Base-by-base conservation (phyloP, 1,284 basidiomycete species). In the Trichosporon faecale region DNA sequence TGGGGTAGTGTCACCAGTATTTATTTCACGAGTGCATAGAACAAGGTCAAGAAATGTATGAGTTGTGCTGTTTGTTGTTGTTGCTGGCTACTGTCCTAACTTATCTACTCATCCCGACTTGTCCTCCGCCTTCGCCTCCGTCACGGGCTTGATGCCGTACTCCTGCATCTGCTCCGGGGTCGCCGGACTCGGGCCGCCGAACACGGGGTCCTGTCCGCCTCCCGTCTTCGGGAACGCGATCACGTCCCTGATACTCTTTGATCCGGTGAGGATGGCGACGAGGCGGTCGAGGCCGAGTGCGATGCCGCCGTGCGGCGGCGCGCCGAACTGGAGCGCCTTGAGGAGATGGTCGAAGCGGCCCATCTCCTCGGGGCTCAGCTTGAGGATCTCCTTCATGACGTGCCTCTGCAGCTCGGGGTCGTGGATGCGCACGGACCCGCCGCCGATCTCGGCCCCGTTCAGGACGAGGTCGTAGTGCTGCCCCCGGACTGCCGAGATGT, bases 391-490 rank as follows among this genome's bases (percentile, higher is more conserved):
- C 35, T 86, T 85, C 82, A 98, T 90, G 68, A 98, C 89, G 77
- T 89, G 86, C 73, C 93, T 90, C 79, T 98, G 95, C 88, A 97
- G 89, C 37, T 79, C 81, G 1, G 91, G 88, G 81, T 96, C 93
- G 80, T 98, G 95, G 49, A 98, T 89, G 76, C 95, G 89, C 69
- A 98, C 95, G 35, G 91, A 93, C 12, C 95, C 95, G 33, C 95
- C 95, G 29, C 94, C 95, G 73, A 98, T 91, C 85, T 98, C 95
- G 70, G 91, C 88, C 2, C 95, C 95, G 81, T 98, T 93, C 71
- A 98, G 83, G n/a, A 98, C 94, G 57, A 98, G 90, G 85, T 98
- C 95, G 79, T 98, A 98, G 83, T 98, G 95, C 82, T 98, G 95
- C 1, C 95, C 95, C 64, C 93, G 89, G 74, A 93, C 92, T 79